Evolutionary conservation across 2,329 filamentous ascomycete species (phyloP), one percentile per base, ranked within the genome.

Genomic region (Exophiala sp.): DNA sequence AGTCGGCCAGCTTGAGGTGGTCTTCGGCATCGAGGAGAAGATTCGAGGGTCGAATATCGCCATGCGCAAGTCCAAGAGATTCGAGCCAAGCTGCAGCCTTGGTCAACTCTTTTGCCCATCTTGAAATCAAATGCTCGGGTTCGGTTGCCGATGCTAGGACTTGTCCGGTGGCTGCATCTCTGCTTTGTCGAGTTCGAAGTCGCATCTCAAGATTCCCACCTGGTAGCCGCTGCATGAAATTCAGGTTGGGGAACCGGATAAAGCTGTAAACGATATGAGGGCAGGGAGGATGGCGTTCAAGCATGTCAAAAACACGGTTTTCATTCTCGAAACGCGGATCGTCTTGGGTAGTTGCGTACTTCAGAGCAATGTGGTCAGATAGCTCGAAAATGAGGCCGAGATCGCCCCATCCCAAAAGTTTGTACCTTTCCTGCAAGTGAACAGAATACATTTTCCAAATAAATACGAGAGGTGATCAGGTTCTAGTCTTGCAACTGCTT

Each of bases 71-170:
- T 16, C 62, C 58, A n/a, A 66, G 57, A 0, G 62, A 64, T 57
- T 65, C 64, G 0, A 67, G 45, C 41, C 65, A 65, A 52, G 63
- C 61, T 40, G 64, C 58, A 9, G 58, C 64, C 54, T 62, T 58
- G 39, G 63, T 53, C 22, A 67, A 60, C 21, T 64, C 53, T 29
- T 63, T 65, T 59, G 65, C 65, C 64, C 60, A 68, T 50, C 34
- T 46, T 21, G 53, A 19, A 30, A 57, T 38, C 18, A 53, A 37
- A 30, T 34, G 11, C 24, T 40, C 27, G 40, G 54, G 55, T 29
- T 55, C 48, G 14, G 34, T 49, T n/a, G 3, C n/a, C 14, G 27
- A 46, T 41, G 30, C 27, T 18, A 48, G 10, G n/a, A 48, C 38
- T 34, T 48, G 46, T 10, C 24, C 29, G 7, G 43, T 46, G 14